A percentile compares a stretch with the other conserved stretches of the same genome.
phyloP scores from a whole-genome alignment of 2,329 filamentous ascomycete species.

The Fusarium mundagurra region DNA sequence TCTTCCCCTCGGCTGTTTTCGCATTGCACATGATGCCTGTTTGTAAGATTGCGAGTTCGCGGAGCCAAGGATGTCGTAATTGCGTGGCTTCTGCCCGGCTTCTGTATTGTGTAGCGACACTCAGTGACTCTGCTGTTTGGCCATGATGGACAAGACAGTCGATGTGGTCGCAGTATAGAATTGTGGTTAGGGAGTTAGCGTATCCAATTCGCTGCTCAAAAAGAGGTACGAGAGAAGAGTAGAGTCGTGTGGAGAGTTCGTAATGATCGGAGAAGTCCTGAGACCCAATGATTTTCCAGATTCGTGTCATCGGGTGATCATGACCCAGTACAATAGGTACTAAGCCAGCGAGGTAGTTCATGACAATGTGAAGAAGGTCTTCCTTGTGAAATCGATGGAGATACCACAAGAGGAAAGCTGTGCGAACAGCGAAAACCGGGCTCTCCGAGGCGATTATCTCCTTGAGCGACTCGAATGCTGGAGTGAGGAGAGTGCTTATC shows the following conservation, averaged over 20 bases:
- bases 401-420: constrained; percentile 50
- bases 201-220: constrained; percentile 46
- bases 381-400: constrained; percentile 48
- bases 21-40: constrained; percentile 44
- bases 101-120: constrained; percentile 44
- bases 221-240: constrained; percentile 44
- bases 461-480: constrained; percentile 49
- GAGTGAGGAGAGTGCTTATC: constrained; percentile 46
- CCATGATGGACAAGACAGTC: constrained; percentile 46
- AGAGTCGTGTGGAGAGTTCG: constrained; percentile 46
- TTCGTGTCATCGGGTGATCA: constrained; percentile 44
- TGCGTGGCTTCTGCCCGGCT: constrained; percentile 45
- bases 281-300: constrained; percentile 46
- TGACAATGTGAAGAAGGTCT: constrained; percentile 46
- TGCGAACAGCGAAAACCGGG: constrained; percentile 47
- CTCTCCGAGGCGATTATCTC: constrained; percentile 48
- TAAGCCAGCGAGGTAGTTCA: constrained; percentile 45
- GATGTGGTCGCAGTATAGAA: constrained; percentile 49
- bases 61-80: constrained; percentile 44
- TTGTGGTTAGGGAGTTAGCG: constrained; percentile 47
- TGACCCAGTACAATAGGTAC: constrained; percentile 46
- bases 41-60: constrained; percentile 46
- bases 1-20: constrained; percentile 44
- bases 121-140: constrained; percentile 42
- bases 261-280: constrained; percentile 48